Conservation (phyloP, 2,329 filamentous ascomycete genomes). For the Aspergillus sergii region DNA sequence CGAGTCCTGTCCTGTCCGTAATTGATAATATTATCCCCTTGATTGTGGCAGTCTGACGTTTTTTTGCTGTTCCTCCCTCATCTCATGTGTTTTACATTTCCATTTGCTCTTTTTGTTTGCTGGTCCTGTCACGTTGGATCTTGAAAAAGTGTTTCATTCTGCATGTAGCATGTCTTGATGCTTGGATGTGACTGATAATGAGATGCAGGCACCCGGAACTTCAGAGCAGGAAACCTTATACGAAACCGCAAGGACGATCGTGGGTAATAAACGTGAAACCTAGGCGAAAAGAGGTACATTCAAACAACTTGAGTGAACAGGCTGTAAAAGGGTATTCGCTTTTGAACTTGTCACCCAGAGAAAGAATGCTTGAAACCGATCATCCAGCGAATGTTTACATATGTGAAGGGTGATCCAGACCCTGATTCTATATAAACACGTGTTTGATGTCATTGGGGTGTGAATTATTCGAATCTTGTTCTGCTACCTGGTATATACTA, state of each 20-base stretch:
- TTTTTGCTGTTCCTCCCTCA: background rate
- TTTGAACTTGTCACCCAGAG: background rate
- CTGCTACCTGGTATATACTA: background rate
- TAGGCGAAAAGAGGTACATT: background rate
- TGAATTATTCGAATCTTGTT: background rate
- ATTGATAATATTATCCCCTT: constrained; percentile 18
- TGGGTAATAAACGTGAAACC: background rate
- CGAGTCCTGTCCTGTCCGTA: constrained; percentile 21
- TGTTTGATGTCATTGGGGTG: background rate
- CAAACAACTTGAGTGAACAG: background rate
- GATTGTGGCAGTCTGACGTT: background rate
- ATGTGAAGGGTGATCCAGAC: background rate
- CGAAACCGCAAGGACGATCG: background rate
- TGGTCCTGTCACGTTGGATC: background rate
- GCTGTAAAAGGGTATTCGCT: background rate
- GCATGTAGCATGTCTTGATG: background rate
- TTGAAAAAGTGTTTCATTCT: constrained; percentile 3
- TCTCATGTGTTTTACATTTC: constrained; percentile 6
- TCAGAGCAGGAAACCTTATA: background rate
- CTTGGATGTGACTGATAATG: constrained; percentile 4
- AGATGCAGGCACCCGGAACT: background rate
- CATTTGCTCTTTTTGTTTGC: background rate
- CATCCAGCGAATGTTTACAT: background rate
- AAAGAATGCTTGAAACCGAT: background rate
- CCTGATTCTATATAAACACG: background rate